These are phyloP conservation scores for Kentomonas sorsogonicus DNA, from an alignment of 208 protist species.

Conservation along the genomic window DNA sequence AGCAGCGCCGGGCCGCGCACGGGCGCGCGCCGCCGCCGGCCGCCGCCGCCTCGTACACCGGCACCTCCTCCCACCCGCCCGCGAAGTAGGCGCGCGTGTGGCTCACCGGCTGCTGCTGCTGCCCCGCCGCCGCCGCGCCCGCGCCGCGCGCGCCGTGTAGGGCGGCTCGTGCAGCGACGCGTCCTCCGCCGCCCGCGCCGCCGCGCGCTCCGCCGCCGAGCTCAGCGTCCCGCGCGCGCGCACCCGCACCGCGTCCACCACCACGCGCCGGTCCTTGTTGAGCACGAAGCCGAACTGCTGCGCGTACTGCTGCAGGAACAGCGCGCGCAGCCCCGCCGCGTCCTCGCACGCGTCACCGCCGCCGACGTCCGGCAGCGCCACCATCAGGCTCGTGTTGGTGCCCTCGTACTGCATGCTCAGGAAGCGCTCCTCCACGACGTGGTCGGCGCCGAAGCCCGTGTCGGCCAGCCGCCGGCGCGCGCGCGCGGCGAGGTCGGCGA, in stretches of 20 bases:
- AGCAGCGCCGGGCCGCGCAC: slow-evolving; percentile 89
- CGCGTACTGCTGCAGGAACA: slow-evolving; percentile 77
- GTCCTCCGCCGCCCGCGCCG: slow-evolving; percentile 16
- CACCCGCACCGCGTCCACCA: slow-evolving; percentile 92
- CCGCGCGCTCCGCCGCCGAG: slow-evolving; percentile 15
- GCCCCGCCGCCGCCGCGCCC: slow-evolving; percentile 19
- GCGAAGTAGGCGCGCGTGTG: slow-evolving; percentile 32
- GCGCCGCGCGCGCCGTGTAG: slow-evolving; percentile 24
- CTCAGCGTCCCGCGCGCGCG: slow-evolving; percentile 45
- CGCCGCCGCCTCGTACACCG: slow-evolving; percentile 51
- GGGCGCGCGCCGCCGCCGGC: slow-evolving; percentile 33
- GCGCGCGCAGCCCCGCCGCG: slow-evolving; percentile 25
- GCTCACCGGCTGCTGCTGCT: slow-evolving; percentile 15
- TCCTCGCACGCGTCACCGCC: no score
- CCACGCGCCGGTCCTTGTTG: slow-evolving; percentile 44
- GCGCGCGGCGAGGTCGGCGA: slow-evolving; percentile 16
- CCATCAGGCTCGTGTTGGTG: slow-evolving; percentile 91
- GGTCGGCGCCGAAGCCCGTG: slow-evolving; percentile 35
- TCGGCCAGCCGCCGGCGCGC: slow-evolving; percentile 22
- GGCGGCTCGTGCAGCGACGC: slow-evolving; percentile 20
- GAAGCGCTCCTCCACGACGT: slow-evolving; percentile 56
- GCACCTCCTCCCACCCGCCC: slow-evolving; percentile 45
- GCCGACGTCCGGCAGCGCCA: no score
- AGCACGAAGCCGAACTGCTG: slow-evolving; percentile 92
- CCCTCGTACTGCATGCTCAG: slow-evolving; percentile 90